Conservation (phyloP, 805 yeast genomes). For the Wickerhamomyces alni region DNA sequence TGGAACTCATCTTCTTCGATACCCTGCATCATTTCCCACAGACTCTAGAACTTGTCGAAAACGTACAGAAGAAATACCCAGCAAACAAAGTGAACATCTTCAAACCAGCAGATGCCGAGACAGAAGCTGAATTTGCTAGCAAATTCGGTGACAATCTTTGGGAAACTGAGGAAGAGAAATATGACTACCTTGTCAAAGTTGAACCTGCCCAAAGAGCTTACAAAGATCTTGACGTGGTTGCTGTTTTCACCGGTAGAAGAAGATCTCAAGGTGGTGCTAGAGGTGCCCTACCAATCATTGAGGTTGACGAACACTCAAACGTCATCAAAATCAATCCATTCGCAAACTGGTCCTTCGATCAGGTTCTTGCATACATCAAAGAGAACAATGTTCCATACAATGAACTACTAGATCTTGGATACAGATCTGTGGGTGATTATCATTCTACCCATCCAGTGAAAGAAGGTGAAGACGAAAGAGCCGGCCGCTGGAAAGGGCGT, state of each 20-base stretch:
- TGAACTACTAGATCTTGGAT: conserved; percentile 76
- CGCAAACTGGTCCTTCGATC: conserved; percentile 71
- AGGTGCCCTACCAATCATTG: conserved; percentile 64
- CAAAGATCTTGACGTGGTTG: conserved; percentile 61
- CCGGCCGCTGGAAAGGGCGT: conserved; percentile 96
- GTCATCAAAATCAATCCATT: conserved; percentile 86
- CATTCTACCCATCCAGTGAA: conserved; percentile 87
- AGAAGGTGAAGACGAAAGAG: conserved; percentile 91
- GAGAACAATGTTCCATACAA: conserved; percentile 78
- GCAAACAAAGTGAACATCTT: conserved; percentile 52
- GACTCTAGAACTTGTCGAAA: conserved; percentile 67
- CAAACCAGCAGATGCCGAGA: conserved; percentile 52
- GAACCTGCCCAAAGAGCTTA: conserved; percentile 91
- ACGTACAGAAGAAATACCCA: conserved; percentile 52
- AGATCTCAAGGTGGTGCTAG: conserved; percentile 87
- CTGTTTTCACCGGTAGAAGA: conserved; percentile 89
- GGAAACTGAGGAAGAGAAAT: conserved; percentile 74
- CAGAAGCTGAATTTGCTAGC: conserved; percentile 57
- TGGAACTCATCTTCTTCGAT: conserved; percentile 81
- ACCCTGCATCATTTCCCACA: conserved; percentile 95
- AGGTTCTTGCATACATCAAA: conserved; percentile 66
- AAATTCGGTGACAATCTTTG: conserved; percentile 75
- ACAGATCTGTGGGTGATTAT: conserved; percentile 91
- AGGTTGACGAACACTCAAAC: conserved; percentile 62
- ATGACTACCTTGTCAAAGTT: conserved; percentile 85